Base-by-base conservation (phyloP, 495 filamentous ascomycete genomes). In the Podospora pseudocomata region DNA sequence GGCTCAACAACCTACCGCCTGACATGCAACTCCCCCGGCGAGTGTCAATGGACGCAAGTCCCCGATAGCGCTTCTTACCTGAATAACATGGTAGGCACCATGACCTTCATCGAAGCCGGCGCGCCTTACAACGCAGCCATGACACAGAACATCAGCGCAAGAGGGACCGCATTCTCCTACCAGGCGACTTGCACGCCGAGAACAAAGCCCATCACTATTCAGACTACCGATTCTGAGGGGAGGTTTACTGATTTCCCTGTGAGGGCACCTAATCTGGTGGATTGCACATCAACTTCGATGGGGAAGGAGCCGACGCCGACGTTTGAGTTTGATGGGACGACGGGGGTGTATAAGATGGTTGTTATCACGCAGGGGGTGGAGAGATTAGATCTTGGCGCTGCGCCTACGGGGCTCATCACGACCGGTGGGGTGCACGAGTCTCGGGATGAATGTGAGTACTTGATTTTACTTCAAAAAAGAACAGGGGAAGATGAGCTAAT, bases 301-400 rank as follows among this genome's bases (percentile, higher is more conserved):
- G 54, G 54, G 54, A 13, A 15, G 54, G 54, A 56, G 16, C 54
- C 54, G 6, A 56, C 54, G 54, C 54, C 54, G 5, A 56, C 54
- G 54, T 56, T 56, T 56, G 16, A 18, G 54, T 4, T 56, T 18
- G 19, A 56, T 3, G 54, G 54, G 19, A 56, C 54, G 54, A 56
- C 54, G 5, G 54, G 15, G 54, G 54, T 20, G 54, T 56, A 56
- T 0, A 56, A 56, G 19, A 56, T 56, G 54, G 54, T 56, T 6
- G 54, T 56, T 56, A 56, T 56, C 15, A 56, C 54, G 16, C 54
- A 56, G 54, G 54, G 54, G 54, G 54, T 56, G 54, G 54, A 56
- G 16, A 56, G 1, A 13, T 56, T 56, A 13, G 30, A 32, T 32
- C 1, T 32, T 0, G 30, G 30, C 4, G 4, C 30, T 4, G 30